Base-by-base conservation (phyloP, 306 rosid species). In the Datisca glomerata region DNA sequence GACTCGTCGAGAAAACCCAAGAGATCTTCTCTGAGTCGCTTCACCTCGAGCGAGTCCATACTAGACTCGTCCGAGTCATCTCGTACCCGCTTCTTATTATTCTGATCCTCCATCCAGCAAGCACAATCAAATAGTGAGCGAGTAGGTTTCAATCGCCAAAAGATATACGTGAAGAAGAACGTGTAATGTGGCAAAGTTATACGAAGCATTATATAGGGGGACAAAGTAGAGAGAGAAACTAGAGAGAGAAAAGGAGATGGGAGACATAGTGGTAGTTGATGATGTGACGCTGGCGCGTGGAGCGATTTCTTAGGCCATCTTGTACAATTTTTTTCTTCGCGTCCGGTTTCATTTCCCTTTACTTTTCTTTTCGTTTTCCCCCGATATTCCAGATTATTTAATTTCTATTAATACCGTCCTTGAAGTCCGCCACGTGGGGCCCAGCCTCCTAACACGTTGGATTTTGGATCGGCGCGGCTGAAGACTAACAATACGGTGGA, bases 1-100 rank as follows among this genome's bases (percentile, higher is more conserved):
- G 74, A 45, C 16, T 75, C 86, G 42, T 81, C 89, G 24, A 86
- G 61, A 15, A 86, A 72, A 24, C 58, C 81, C 11, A 85, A 69
- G 3, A 85, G 51, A 46, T 85, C 69, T 7, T 80, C 96, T 21
- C 75, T 56, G 70, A 80, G 47, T 36, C 73, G 62, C 66, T 85
- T 85, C 0, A 67, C 77, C 47, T 80, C 87, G 41, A 61, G 25
- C 56, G 76, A 74, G 64, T 72, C 86, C 1, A 45, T 32, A 1
- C 44, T 59, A 9, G 61, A 65, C 18, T 47, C 41, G 41, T 6
- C 19, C 42, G 43, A 53, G 48, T 53, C 48, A 17, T 27, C 58
- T 35, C 58, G 24, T 2, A 25, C 21, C 29, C 58, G 58, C 49
- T 53, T 53, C 32, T 29, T 41, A 17, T 18, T 18, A 3, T n/a